Conservation (phyloP, 176 grass and related monocot genomes). For the Tillandsia leiboldiana region DNA sequence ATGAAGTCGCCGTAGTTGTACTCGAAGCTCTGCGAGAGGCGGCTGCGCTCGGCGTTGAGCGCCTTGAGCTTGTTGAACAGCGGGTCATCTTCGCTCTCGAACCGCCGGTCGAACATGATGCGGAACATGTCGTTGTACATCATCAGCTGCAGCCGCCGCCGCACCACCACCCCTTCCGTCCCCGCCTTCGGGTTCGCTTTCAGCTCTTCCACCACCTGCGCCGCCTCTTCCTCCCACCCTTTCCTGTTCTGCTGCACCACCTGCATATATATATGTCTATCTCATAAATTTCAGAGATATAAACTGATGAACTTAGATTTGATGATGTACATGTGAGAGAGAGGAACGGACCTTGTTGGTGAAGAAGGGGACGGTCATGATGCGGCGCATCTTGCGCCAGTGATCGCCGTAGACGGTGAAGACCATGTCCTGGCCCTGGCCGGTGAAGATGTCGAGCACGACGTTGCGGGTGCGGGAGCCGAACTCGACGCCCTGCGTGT, state of each 20-base stretch:
- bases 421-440: constrained; percentile 85
- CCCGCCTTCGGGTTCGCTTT: constrained; percentile 29
- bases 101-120: constrained; percentile 88
- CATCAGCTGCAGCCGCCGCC: constrained; percentile 68
- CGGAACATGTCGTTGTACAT: constrained; percentile 99
- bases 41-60: constrained; percentile 70
- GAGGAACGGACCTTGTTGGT: constrained; percentile 63
- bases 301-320: no score
- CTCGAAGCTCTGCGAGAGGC: constrained; percentile 45
- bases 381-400: constrained; percentile 97
- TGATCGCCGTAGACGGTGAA: constrained; percentile 95
- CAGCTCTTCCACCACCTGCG: constrained; percentile 70
- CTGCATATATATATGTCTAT: not conserved
- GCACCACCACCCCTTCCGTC: constrained; percentile 39
- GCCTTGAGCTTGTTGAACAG: constrained; percentile 84
- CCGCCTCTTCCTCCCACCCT: constrained; percentile 83
- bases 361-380: constrained; percentile 96
- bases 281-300: no score
- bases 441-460: constrained; percentile 96
- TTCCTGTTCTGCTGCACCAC: constrained; percentile 62
- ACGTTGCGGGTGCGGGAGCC: constrained; percentile 94
- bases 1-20: constrained; percentile 53
- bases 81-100: constrained; percentile 52
- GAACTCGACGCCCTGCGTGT: constrained; percentile 95
- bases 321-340: not conserved